Conservation (phyloP, 176 grass and related monocot species). For the Chrysopogon serrulatus region DNA sequence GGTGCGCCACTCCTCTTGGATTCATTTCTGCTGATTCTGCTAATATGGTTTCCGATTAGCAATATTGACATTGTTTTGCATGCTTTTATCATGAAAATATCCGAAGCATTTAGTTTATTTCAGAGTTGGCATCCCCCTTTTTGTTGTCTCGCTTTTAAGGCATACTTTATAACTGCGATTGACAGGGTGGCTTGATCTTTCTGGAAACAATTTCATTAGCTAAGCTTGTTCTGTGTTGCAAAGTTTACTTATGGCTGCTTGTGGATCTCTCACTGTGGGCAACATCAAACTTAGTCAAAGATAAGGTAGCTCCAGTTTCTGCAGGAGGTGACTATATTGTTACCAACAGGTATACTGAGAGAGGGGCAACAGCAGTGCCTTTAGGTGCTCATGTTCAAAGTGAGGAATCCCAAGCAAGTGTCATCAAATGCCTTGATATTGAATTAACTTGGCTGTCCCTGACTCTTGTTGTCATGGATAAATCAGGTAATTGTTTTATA, state of each 20-base stretch:
- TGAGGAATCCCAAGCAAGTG: conserved; percentile 25
- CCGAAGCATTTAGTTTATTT: conserved; percentile 19
- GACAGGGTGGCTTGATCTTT: conserved; percentile 81
- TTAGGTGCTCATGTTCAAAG: conserved; percentile 37
- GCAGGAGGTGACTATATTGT: conserved; percentile 19
- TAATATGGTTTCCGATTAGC: not conserved
- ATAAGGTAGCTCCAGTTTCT: conserved; percentile 22
- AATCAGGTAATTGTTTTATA: conserved; percentile 50
- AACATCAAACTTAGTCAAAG: conserved; percentile 29
- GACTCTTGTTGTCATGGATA: conserved; percentile 45
- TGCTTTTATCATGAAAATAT: not conserved
- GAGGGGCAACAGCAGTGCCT: conserved; percentile 22
- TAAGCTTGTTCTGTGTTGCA: conserved; percentile 59
- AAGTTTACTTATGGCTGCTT: conserved; percentile 52
- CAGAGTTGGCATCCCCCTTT: not conserved
- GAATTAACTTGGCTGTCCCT: conserved; percentile 60
- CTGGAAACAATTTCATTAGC: conserved; percentile 71
- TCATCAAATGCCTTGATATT: conserved; percentile 44
- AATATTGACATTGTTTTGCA: conserved; percentile 6
- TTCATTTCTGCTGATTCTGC: conserved; percentile 3
- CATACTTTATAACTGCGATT: conserved; percentile 32
- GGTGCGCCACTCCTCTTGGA: conserved; percentile 34
- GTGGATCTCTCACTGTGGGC: conserved; percentile 14
- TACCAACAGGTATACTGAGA: conserved; percentile 15
- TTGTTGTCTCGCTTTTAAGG: conserved; percentile 18